phyloP scores from a whole-genome alignment of 306 rosid genomes.

The Medicago lupulina region DNA sequence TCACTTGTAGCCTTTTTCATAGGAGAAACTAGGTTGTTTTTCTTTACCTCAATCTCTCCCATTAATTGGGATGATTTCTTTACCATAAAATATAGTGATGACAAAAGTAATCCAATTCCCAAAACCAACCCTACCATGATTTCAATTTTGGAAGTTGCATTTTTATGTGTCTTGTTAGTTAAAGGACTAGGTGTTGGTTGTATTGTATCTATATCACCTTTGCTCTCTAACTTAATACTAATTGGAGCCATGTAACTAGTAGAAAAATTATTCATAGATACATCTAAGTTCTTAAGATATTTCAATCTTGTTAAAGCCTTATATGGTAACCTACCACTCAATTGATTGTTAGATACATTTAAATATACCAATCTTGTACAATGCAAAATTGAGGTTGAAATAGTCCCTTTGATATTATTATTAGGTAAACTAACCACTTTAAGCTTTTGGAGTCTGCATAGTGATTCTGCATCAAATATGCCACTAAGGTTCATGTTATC shows the following conservation, averaged over 20 bases:
- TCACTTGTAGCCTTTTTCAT: conserved; percentile 25
- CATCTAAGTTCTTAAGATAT: conserved; percentile 57
- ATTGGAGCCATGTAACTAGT: conserved; percentile 22
- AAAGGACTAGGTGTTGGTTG: conserved; percentile 33
- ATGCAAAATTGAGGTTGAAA: conserved; percentile 48
- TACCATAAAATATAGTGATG: conserved; percentile 41
- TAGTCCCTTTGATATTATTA: conserved; percentile 46
- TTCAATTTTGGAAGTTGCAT: not conserved
- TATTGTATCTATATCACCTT: not conserved
- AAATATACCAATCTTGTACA: conserved; percentile 59
- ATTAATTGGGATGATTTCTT: conserved; percentile 41
- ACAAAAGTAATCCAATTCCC: conserved; percentile 45
- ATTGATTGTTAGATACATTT: conserved; percentile 58
- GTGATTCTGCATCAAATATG: conserved; percentile 41
- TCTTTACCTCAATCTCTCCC: conserved; percentile 27
- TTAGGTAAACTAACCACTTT: conserved; percentile 51
- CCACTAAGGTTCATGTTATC: conserved; percentile 51
- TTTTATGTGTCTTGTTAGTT: not conserved
- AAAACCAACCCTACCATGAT: conserved; percentile 2
- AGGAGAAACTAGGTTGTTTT: conserved; percentile 46
- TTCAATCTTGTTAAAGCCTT: conserved; percentile 53
- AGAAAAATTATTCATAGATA: conserved; percentile 58
- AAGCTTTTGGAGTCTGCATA: conserved; percentile 43
- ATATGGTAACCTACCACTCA: conserved; percentile 64
- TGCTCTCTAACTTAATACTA: conserved; percentile 17